Evolutionary conservation across 2,329 filamentous ascomycete species (phyloP).

Genomic region (Talaromyces verruculosus): DNA sequence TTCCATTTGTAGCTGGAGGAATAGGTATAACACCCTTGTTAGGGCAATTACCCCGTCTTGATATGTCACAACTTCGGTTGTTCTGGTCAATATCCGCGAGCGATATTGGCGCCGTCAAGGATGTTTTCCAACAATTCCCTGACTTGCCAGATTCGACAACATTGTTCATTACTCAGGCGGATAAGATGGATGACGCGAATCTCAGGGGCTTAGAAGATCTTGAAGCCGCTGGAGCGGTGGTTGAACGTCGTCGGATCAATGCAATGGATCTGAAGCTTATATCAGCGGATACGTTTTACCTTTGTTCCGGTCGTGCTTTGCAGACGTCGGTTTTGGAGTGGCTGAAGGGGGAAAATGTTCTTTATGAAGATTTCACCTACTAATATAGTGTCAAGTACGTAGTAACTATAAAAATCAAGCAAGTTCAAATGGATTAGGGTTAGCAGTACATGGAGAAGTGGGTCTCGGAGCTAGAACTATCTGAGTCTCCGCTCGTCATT

Average conservation of each 20-base stretch:
- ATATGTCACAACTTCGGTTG: conserved; percentile 52
- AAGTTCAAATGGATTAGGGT: background rate
- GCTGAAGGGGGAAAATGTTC: conserved; percentile 56
- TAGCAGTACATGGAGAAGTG: background rate
- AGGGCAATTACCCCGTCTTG: conserved; percentile 62
- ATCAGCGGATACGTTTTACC: conserved; percentile 54
- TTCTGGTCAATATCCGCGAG: conserved; percentile 66
- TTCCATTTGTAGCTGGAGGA: conserved; percentile 70
- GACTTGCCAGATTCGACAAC: conserved; percentile 54
- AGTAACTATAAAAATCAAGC: background rate
- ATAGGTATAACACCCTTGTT: conserved; percentile 82
- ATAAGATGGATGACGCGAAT: conserved; percentile 27
- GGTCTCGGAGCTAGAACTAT: conserved; percentile 7
- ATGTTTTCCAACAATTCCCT: conserved; percentile 56
- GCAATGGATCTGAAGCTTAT: conserved; percentile 48
- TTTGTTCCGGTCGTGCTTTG: conserved; percentile 57
- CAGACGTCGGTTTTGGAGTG: conserved; percentile 53
- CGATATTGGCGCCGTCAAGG: conserved; percentile 63
- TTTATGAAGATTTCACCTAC: conserved; percentile 64
- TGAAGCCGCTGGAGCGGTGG: conserved; percentile 29
- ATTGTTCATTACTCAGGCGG: conserved; percentile 64
- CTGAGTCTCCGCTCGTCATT: background rate
- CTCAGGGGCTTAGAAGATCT: conserved; percentile 48
- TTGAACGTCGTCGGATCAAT: conserved; percentile 50
- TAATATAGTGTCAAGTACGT: conserved; percentile 31